Conservation (phyloP, 352 stramenopile genomes). For the Globisporangium paddicum region DNA sequence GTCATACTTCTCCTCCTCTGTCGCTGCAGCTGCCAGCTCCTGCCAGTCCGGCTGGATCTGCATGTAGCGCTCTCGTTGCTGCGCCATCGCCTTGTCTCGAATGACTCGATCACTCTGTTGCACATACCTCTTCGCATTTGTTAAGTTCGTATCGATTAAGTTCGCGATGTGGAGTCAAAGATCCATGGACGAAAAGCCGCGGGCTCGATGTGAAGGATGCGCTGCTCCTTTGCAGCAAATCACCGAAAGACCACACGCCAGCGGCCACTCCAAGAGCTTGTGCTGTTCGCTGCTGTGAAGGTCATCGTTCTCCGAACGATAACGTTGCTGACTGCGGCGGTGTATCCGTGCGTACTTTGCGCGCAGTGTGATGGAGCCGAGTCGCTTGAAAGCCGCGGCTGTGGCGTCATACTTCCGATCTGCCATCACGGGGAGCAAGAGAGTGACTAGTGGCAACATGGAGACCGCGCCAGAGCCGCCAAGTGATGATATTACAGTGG, state of each 20-base stretch:
- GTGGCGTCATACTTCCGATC: constrained; percentile 42
- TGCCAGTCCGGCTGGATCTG: constrained; percentile 69
- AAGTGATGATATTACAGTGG: background rate
- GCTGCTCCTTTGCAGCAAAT: background rate
- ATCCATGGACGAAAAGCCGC: background rate
- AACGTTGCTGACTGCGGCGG: background rate
- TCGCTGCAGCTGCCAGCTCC: background rate
- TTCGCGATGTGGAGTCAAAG: background rate
- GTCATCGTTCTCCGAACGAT: background rate
- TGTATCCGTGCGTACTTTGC: background rate
- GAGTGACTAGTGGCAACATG: background rate
- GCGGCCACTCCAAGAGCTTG: background rate
- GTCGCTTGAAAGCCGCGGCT: constrained; percentile 15
- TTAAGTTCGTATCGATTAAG: background rate
- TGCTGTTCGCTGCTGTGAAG: background rate
- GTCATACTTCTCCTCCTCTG: background rate
- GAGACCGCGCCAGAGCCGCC: constrained; percentile 1
- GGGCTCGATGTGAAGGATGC: background rate
- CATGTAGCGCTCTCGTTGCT: constrained; percentile 30
- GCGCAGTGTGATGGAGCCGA: constrained; percentile 6
- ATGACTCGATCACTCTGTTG: no score
- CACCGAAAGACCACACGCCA: background rate
- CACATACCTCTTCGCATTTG: no score
- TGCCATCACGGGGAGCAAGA: constrained; percentile 23
- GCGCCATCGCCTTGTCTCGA: background rate